Percentiles rank a stretch among this genome's conserved stretches.
Evolutionary conservation across 1,284 basidiomycete species (phyloP).

Genomic region (Pseudozyma hubeiensis): DNA sequence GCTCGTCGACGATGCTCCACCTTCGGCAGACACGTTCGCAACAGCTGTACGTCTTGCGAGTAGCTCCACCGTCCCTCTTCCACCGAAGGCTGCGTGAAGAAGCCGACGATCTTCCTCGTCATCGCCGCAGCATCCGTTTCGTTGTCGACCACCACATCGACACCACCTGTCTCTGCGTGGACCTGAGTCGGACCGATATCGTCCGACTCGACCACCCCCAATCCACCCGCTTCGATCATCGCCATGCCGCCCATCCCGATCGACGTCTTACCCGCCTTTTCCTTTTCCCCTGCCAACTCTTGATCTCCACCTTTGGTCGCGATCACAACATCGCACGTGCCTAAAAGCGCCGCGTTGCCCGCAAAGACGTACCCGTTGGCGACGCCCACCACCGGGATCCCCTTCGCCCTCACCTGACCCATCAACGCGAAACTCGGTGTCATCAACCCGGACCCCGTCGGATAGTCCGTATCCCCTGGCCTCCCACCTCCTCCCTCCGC

Average conservation of each 20-base stretch:
- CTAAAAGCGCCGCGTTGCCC: conserved; percentile 54
- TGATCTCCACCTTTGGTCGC: conserved; percentile 33
- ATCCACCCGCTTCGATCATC: conserved; percentile 57
- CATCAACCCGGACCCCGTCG: conserved; percentile 25
- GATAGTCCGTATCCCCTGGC: conserved; percentile 49
- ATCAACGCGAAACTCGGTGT: conserved; percentile 54
- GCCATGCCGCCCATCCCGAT: conserved; percentile 56
- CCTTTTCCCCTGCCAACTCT: conserved; percentile 1
- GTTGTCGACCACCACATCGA: conserved; percentile 43
- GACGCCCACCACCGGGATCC: conserved; percentile 48
- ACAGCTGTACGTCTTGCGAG: conserved; percentile 16
- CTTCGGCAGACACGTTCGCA: conserved; percentile 40
- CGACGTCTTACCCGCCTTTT: conserved; percentile 18
- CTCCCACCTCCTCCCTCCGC: conserved; percentile 57
- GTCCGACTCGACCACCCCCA: conserved; percentile 44
- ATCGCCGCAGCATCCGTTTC: conserved; percentile 36
- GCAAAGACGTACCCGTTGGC: conserved; percentile 56
- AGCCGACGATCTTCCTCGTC: conserved; percentile 27
- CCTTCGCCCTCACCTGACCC: conserved; percentile 35
- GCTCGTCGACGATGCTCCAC: conserved; percentile 35
- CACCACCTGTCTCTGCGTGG: conserved; percentile 43
- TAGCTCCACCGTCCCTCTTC: conserved; percentile 20
- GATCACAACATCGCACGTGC: conserved; percentile 52
- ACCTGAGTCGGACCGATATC: conserved; percentile 39
- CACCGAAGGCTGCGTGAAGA: conserved; percentile 35